These are phyloP conservation scores for Penicillium desertorum DNA, from an alignment of 495 filamentous ascomycete species.

Conservation along the genomic window DNA sequence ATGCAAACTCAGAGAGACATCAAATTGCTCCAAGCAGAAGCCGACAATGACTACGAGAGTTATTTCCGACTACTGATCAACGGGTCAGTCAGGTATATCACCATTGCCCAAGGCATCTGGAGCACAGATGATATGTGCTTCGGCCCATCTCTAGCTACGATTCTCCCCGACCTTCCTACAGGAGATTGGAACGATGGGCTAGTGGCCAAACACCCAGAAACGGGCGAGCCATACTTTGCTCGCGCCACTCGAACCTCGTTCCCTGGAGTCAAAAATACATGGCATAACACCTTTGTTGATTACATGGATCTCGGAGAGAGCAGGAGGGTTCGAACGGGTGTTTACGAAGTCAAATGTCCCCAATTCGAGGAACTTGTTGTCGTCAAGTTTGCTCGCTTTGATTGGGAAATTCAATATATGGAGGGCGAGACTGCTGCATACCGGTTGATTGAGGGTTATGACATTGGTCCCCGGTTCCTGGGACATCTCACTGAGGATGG, in stretches of 20 bases:
- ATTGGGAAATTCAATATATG: conserved; percentile 40
- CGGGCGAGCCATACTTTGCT: conserved; percentile 25
- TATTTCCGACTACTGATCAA: conserved; percentile 35
- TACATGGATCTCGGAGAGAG: conserved; percentile 23
- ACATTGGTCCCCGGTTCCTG: conserved; percentile 43
- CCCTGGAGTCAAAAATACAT: conserved; percentile 21
- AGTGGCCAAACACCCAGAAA: conserved; percentile 17
- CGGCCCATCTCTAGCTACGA: conserved; percentile 23
- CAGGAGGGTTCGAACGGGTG: conserved; percentile 21
- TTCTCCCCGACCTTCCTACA: conserved; percentile 23
- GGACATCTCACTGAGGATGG: conserved; percentile 45
- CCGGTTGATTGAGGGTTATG: conserved; percentile 35
- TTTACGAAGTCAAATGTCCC: conserved; percentile 29
- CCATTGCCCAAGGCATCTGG: conserved; percentile 34
- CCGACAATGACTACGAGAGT: conserved; percentile 28
- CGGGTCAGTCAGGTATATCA: conserved; percentile 35
- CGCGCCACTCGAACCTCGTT: conserved; percentile 17
- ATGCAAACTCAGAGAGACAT: conserved; percentile 21
- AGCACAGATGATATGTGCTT: conserved; percentile 37
- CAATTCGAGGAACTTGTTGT: conserved; percentile 31
- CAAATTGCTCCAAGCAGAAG: conserved; percentile 30
- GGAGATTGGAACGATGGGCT: conserved; percentile 32
- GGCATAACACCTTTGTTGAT: conserved; percentile 27
- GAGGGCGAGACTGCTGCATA: conserved; percentile 46
- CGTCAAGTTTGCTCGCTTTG: conserved; percentile 43